Evolutionary conservation across 2,329 filamentous ascomycete genomes (phyloP).

Genomic region (Phymatotrichopsis omnivora): DNA sequence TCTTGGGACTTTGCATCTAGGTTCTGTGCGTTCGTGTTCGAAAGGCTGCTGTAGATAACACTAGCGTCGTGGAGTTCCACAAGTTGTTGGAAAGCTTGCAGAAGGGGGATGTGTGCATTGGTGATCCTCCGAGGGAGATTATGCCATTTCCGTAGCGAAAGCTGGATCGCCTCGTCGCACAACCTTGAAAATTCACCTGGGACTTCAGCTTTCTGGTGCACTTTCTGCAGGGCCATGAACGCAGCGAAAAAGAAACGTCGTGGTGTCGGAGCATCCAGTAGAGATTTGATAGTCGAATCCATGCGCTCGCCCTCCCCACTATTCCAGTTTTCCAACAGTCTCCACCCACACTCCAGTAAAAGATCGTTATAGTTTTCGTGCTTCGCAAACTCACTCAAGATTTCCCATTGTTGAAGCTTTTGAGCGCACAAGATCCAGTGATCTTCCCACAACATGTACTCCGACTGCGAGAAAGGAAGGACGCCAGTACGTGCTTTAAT

Average conservation of each 20-base stretch:
- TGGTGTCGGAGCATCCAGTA: slow-evolving; percentile 94
- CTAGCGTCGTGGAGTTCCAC: slow-evolving; percentile 97
- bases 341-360: slow-evolving; percentile 88
- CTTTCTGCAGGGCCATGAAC: slow-evolving; percentile 92
- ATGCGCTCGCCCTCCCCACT: slow-evolving; percentile 76
- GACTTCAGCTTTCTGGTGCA: slow-evolving; percentile 78
- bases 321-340: slow-evolving; percentile 90
- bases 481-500: slow-evolving; percentile 93
- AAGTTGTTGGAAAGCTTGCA: slow-evolving; percentile 96
- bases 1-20: slow-evolving; percentile 92
- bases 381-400: slow-evolving; percentile 93
- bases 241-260: slow-evolving; percentile 93
- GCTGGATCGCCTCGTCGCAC: slow-evolving; percentile 92
- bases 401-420: slow-evolving; percentile 98
- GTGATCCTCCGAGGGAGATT: slow-evolving; percentile 91
- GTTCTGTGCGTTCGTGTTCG: slow-evolving; percentile 72
- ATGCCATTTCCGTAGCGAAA: slow-evolving; percentile 97
- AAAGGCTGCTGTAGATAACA: slow-evolving; percentile 85
- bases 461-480: slow-evolving; percentile 89
- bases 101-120: slow-evolving; percentile 83
- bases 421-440: slow-evolving; percentile 97
- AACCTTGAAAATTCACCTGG: slow-evolving; percentile 74
- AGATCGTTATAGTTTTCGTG: slow-evolving; percentile 98
- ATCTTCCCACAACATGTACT: slow-evolving; percentile 99
- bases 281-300: slow-evolving; percentile 87